Base-by-base conservation (phyloP, 2,329 filamentous ascomycete species). In the Didymella glomerata region DNA sequence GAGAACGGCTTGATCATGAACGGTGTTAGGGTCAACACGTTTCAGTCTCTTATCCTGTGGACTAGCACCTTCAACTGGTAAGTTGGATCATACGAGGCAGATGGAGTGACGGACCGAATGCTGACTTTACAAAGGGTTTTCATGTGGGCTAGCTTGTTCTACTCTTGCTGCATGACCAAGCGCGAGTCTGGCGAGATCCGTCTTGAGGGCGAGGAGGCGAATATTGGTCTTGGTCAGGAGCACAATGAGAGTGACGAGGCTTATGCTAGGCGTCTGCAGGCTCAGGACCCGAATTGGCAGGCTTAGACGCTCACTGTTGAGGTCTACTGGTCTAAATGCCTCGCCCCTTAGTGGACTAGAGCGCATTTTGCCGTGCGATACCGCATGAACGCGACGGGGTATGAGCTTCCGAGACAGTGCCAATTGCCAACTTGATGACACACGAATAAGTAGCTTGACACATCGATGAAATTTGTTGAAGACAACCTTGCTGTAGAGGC, bases 91-190 rank as follows among this genome's bases (percentile, higher is more conserved):
- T 11, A 28, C 36, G 13, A 6, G 22, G 20, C n/a, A 18, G 4
- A 8, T 5, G 2, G 3, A 22, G 24, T 0, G 36, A 25, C 41
- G n/a, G 40, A n/a, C 25, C 24, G 8, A 47, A 58, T 55, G 14
- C 51, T 60, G 13, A 63, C 44, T 11, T 14, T 13, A 14, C 22
- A 40, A 41, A 71, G 68, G 68, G 45, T 68, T 20, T 69, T 69
- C 58, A 53, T 71, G 13, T 71, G 68, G 68, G 63, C 64, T 27
- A 62, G 64, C 47, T 42, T 69, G 47, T 67, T 68, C 51, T 71
- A 71, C 57, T 69, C 67, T 9, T 71, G 68, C 62, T 69, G 66
- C 55, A 72, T 71, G 68, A 62, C 65, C 11, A 55, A 54, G 4
- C 64, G 54, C 10, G 62, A 61, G 46, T 57, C 66, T 24, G 69